A percentile compares a stretch with the other conserved stretches of the same genome.
phyloP scores from a whole-genome alignment of 1,284 basidiomycete genomes.

The Tilletia caries region DNA sequence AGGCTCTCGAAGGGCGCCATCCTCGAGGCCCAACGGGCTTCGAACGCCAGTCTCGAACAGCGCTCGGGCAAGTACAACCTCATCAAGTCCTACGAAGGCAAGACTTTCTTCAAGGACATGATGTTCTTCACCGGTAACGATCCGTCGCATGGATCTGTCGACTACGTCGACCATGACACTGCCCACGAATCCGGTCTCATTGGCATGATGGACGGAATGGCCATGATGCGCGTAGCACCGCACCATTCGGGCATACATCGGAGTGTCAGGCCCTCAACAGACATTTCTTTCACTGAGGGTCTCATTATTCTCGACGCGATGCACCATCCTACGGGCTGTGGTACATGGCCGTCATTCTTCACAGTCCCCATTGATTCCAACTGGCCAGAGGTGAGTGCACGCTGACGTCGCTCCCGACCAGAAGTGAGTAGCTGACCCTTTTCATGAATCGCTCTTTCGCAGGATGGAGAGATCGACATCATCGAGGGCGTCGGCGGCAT shows the following conservation, averaged over 20 bases:
- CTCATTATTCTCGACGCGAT: slow-evolving; percentile 32
- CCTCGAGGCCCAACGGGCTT: slow-evolving; percentile 3
- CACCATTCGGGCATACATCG: slow-evolving; percentile 13
- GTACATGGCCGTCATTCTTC: slow-evolving; percentile 18
- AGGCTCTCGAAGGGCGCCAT: background rate
- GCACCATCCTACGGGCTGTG: slow-evolving; percentile 39
- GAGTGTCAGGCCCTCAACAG: slow-evolving; percentile 29
- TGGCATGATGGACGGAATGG: slow-evolving; percentile 34
- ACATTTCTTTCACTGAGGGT: slow-evolving; percentile 34
- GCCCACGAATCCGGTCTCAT: slow-evolving; percentile 26
- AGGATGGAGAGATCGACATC: slow-evolving; percentile 9
- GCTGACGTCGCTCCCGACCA: too few species aligned
- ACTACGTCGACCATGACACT: slow-evolving; percentile 26
- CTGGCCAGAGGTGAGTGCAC: background rate
- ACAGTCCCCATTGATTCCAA: background rate
- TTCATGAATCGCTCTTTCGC: too few species aligned
- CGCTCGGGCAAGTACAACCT: slow-evolving; percentile 4
- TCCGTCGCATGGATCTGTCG: slow-evolving; percentile 36
- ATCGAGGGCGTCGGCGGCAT: slow-evolving; percentile 10
- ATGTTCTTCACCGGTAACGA: slow-evolving; percentile 40
- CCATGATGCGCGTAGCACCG: slow-evolving; percentile 29
- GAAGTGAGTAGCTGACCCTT: too few species aligned
- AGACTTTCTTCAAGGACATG: slow-evolving; percentile 39
- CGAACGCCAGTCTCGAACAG: background rate
- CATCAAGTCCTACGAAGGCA: slow-evolving; percentile 23